phyloP scores from a whole-genome alignment of 768 basidiomycete species.

The Rhodotorula paludigena region DNA sequence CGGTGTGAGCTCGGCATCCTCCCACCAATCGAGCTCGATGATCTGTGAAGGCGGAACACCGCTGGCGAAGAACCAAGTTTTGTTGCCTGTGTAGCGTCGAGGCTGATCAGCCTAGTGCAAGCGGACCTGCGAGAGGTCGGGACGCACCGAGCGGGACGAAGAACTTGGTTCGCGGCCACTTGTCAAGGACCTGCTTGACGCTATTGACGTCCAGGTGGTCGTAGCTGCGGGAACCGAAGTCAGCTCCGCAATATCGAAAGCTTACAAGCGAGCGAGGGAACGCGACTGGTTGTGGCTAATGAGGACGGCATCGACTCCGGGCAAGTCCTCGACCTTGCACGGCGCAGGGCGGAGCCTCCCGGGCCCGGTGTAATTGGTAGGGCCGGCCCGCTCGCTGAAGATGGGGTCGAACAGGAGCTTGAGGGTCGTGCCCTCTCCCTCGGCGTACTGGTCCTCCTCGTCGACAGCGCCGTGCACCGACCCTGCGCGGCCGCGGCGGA shows the following conservation, averaged over 20 bases:
- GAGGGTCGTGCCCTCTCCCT: slow-evolving; percentile 35
- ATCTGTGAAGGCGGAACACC: slow-evolving; percentile 48
- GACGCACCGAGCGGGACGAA: slow-evolving; percentile 50
- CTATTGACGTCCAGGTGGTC: slow-evolving; percentile 52
- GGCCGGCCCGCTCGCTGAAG: slow-evolving; percentile 48
- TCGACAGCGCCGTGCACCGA: background rate
- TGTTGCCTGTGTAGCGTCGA: slow-evolving; percentile 38
- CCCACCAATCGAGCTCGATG: slow-evolving; percentile 52
- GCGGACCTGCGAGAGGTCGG: too few species aligned
- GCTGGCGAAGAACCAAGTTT: slow-evolving; percentile 44
- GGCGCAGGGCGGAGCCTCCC: slow-evolving; percentile 47
- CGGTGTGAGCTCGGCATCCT: slow-evolving; percentile 42
- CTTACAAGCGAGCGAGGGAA: background rate
- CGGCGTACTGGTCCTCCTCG: slow-evolving; percentile 46
- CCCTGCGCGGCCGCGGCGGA: background rate
- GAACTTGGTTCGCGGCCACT: slow-evolving; percentile 44
- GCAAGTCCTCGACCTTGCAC: slow-evolving; percentile 49
- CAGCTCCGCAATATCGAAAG: background rate
- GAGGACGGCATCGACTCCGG: slow-evolving; percentile 49
- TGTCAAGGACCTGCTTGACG: slow-evolving; percentile 43
- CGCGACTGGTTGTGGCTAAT: slow-evolving; percentile 52
- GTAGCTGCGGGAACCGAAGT: slow-evolving; percentile 44
- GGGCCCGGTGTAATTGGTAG: slow-evolving; percentile 46
- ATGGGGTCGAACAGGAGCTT: slow-evolving; percentile 51
- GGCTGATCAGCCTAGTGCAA: background rate